phyloP scores from a whole-genome alignment of 768 basidiomycete species.

The Asterophora lycoperdoides region DNA sequence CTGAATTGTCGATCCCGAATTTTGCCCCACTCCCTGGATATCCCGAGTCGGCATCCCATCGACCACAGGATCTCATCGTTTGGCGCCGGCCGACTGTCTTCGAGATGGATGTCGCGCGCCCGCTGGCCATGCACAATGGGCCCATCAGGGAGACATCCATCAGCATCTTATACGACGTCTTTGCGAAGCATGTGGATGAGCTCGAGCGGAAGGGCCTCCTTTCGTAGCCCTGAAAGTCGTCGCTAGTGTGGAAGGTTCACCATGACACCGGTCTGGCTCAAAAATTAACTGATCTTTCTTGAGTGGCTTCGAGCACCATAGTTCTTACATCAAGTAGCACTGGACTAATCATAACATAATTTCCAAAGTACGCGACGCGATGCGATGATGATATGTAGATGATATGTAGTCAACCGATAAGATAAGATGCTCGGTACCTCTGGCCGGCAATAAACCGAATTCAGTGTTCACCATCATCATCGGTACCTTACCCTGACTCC shows the following conservation, averaged over 20 bases:
- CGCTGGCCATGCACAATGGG: conserved; percentile 11
- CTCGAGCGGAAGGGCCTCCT: conserved; percentile 8
- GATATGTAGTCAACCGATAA: not conserved
- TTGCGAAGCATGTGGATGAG: conserved; percentile 16
- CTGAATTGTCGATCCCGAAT: conserved; percentile 10
- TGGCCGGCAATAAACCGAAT: no score
- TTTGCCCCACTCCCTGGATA: conserved; percentile 15
- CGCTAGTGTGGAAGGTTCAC: no score
- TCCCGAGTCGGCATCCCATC: not conserved
- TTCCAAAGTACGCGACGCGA: not conserved
- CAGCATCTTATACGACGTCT: conserved; percentile 19
- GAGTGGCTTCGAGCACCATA: not conserved
- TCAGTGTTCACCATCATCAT: no score
- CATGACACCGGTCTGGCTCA: no score
- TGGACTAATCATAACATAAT: not conserved
- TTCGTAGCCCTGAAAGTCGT: not conserved
- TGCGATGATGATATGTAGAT: not conserved
- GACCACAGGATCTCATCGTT: conserved; percentile 11
- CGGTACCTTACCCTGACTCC: conserved; percentile 4
- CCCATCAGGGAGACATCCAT: conserved; percentile 10
- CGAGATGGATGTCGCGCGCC: conserved; percentile 18
- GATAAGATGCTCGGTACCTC: conserved; percentile 1
- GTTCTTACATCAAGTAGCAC: no score
- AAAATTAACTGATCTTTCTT: no score
- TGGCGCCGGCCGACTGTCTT: conserved; percentile 13